Conservation (phyloP, 352 stramenopile species). For the Phytophthora pisi region DNA sequence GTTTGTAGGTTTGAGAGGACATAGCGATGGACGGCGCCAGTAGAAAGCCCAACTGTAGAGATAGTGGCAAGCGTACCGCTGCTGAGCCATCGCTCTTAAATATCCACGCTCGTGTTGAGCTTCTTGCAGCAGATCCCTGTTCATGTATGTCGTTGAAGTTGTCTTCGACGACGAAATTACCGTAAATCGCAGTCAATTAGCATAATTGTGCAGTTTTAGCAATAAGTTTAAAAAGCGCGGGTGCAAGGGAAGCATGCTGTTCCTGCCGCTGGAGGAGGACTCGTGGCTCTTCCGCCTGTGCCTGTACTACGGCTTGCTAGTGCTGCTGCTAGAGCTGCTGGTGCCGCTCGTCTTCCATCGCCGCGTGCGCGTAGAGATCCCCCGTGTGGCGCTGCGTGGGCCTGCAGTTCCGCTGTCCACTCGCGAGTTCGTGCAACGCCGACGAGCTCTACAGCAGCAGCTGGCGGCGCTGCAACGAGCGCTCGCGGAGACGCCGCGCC, state of each 20-base stretch:
- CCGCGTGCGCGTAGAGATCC: constrained; percentile 57
- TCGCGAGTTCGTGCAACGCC: constrained; percentile 50
- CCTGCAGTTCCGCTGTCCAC: constrained; percentile 36
- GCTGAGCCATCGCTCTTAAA: neutral
- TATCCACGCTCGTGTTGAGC: neutral
- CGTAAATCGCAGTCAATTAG: neutral
- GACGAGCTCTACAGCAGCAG: constrained; percentile 42
- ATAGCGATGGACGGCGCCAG: neutral
- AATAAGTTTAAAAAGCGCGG: neutral
- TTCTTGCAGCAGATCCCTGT: neutral
- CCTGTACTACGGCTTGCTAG: constrained; percentile 58
- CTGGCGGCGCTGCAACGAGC: constrained; percentile 44
- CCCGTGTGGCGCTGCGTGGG: constrained; percentile 26
- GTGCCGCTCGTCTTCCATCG: constrained; percentile 59
- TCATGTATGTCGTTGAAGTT: neutral
- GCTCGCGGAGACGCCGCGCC: constrained; percentile 29
- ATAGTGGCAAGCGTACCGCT: neutral
- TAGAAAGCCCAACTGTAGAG: neutral
- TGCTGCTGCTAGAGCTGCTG: constrained; percentile 56
- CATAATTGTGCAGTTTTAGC: neutral
- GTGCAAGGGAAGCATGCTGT: constrained; percentile 33
- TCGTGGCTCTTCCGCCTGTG: constrained; percentile 56
- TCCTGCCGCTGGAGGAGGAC: constrained; percentile 61
- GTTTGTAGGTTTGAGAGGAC: constrained; percentile 1
- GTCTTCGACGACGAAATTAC: neutral